phyloP scores from a whole-genome alignment of 768 basidiomycete species.

The Macrolepiota fuliginosa region DNA sequence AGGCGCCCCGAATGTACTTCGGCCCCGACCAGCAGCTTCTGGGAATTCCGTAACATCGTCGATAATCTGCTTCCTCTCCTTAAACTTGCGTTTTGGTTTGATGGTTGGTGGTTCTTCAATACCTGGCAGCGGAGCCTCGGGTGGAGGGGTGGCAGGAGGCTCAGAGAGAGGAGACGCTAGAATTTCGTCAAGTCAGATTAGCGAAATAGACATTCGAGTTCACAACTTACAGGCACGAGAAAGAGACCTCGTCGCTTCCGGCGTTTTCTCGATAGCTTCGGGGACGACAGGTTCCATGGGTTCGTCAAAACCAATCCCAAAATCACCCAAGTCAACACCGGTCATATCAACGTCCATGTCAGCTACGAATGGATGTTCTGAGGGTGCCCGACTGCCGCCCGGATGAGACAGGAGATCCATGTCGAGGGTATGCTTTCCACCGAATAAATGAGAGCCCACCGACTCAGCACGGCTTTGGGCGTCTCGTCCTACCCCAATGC shows the following conservation, averaged over 20 bases:
- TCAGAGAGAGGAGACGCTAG: slow-evolving; percentile 77
- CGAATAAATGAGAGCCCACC: slow-evolving; percentile 60
- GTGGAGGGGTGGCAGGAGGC: slow-evolving; percentile 75
- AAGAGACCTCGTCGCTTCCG: slow-evolving; percentile 54
- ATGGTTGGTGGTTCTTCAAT: slow-evolving; percentile 36
- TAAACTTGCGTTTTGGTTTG: slow-evolving; percentile 36
- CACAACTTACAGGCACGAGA: slow-evolving; percentile 66
- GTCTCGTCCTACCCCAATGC: slow-evolving; percentile 78
- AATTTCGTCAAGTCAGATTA: slow-evolving; percentile 1
- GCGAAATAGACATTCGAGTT: background rate
- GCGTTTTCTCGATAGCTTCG: slow-evolving; percentile 48
- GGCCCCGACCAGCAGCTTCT: slow-evolving; percentile 62
- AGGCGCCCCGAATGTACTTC: slow-evolving; percentile 50
- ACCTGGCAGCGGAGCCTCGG: slow-evolving; percentile 49
- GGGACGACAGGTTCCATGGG: slow-evolving; percentile 44
- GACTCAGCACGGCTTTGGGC: slow-evolving; percentile 54
- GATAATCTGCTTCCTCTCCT: slow-evolving; percentile 85
- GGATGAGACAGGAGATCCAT: slow-evolving; percentile 61
- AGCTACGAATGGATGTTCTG: slow-evolving; percentile 62
- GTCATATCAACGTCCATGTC: slow-evolving; percentile 50
- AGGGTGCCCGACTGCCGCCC: slow-evolving; percentile 58
- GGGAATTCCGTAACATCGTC: slow-evolving; percentile 87
- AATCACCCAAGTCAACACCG: slow-evolving; percentile 62
- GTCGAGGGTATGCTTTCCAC: slow-evolving; percentile 47
- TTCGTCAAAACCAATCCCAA: slow-evolving; percentile 68